These are phyloP conservation scores for Quercus variabilis DNA, from an alignment of 306 rosid species.

Conservation along the genomic window DNA sequence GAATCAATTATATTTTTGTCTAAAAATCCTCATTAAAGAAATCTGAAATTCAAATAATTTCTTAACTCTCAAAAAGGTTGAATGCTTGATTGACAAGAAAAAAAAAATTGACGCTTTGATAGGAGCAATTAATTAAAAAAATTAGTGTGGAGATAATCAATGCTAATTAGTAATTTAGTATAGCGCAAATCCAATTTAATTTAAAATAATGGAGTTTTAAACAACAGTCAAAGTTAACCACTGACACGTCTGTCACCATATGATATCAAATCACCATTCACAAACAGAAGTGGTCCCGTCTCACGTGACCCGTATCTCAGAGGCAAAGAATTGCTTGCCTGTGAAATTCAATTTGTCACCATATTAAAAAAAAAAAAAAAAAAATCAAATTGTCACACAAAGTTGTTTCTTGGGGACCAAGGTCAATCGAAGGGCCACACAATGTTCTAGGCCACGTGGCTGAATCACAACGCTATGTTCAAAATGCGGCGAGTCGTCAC, in stretches of 20 bases:
- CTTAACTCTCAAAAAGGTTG: not conserved
- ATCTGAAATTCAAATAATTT: too few species aligned
- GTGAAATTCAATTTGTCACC: not conserved
- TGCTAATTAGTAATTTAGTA: not conserved
- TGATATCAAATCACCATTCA: not conserved
- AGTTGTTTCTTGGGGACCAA: not conserved
- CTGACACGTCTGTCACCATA: slow-evolving; percentile 4
- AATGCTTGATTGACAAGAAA: slow-evolving; percentile 21
- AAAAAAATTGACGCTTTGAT: not conserved
- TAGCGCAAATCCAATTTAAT: not conserved
- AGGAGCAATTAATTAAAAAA: not conserved
- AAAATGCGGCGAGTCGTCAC: slow-evolving; percentile 26
- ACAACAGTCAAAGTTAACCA: not conserved
- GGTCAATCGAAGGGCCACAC: not conserved
- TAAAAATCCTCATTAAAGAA: too few species aligned
- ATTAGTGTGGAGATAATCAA: too few species aligned
- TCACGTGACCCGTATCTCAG: slow-evolving; percentile 11
- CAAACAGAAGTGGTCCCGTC: slow-evolving; percentile 7
- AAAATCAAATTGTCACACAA: not conserved
- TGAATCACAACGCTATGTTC: not conserved
- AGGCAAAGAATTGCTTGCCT: not conserved
- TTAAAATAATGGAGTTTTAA: not conserved
- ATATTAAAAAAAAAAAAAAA: not conserved
- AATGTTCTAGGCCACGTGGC: not conserved
- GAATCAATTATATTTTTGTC: too few species aligned